Conservation (phyloP, 75 land plant genomes). For the Picea glauca region DNA sequence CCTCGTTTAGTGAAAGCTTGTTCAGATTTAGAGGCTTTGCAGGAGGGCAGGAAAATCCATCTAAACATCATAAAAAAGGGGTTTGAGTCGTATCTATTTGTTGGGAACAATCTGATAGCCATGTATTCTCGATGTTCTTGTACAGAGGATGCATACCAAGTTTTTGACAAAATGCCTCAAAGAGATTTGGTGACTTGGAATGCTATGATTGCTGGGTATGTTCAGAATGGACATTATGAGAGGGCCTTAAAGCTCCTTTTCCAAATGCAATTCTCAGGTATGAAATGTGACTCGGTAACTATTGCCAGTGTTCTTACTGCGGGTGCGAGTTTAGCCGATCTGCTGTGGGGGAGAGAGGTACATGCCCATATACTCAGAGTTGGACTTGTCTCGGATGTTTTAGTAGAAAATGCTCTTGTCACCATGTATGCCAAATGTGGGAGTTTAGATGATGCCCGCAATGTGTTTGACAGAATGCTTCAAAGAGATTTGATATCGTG, state of each 20-base stretch:
- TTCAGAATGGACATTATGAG: constrained; percentile 16
- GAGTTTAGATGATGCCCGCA: constrained; percentile 20
- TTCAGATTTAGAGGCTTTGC: background rate
- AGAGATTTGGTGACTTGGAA: constrained; percentile 54
- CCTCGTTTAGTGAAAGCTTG: constrained; percentile 13
- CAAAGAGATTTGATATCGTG: constrained; percentile 43
- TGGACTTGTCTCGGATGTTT: constrained; percentile 45
- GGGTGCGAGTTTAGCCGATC: constrained; percentile 19
- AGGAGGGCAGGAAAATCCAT: constrained; percentile 12
- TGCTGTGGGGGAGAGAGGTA: constrained; percentile 20
- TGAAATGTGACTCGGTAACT: constrained; percentile 40
- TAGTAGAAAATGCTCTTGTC: constrained; percentile 48
- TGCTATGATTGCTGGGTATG: constrained; percentile 34
- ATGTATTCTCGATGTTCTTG: background rate
- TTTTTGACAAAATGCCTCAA: constrained; percentile 47
- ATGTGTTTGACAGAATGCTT: constrained; percentile 22
- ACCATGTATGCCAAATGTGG: constrained; percentile 46
- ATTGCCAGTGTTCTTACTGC: constrained; percentile 52
- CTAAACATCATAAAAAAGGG: constrained; percentile 1
- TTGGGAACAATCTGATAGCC: constrained; percentile 11
- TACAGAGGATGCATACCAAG: constrained; percentile 18
- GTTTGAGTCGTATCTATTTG: constrained; percentile 3
- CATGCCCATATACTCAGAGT: constrained; percentile 38
- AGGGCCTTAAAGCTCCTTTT: constrained; percentile 31
- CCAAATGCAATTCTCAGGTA: constrained; percentile 29